These are phyloP conservation scores for Lentinula edodes DNA, from an alignment of 768 basidiomycete species.

Conservation along the genomic window DNA sequence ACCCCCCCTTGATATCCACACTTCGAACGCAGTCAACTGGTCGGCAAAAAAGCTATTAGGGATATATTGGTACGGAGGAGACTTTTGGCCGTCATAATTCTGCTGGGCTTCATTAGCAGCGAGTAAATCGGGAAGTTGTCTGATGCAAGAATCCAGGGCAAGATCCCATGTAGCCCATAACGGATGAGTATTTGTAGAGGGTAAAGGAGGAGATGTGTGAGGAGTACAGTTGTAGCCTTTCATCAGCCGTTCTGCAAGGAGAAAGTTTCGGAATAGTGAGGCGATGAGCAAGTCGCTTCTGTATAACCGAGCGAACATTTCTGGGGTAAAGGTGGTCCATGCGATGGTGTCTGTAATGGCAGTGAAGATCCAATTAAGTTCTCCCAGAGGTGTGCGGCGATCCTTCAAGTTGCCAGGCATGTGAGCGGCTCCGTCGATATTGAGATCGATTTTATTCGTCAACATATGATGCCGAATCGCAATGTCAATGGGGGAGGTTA, in stretches of 20 bases:
- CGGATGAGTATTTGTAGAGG: constrained; percentile 93
- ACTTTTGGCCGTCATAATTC: constrained; percentile 15
- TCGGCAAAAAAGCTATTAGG: constrained; percentile 94
- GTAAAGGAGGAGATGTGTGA: constrained; percentile 85
- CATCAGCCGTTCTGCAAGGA: constrained; percentile 97
- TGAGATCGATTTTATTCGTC: constrained; percentile 74
- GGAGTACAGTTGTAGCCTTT: constrained; percentile 97
- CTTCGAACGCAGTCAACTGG: constrained; percentile 94
- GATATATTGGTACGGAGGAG: constrained; percentile 63
- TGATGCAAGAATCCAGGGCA: constrained; percentile 88
- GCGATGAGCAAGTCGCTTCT: constrained; percentile 94
- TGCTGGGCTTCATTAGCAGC: constrained; percentile 27
- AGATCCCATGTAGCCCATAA: constrained; percentile 98
- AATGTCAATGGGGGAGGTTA: constrained; percentile 98
- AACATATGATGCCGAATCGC: constrained; percentile 92
- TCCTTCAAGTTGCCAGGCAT: constrained; percentile 96
- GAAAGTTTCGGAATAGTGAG: constrained; percentile 94
- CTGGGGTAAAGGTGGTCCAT: constrained; percentile 94
- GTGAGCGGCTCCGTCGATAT: constrained; percentile 78
- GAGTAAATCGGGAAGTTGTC: constrained; percentile 86
- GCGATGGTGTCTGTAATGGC: constrained; percentile 99
- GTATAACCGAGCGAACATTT: constrained; percentile 90
- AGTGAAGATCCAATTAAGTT: constrained; percentile 99
- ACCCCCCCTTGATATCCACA: constrained; percentile 95
- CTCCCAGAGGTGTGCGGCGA: constrained; percentile 90